phyloP scores from a whole-genome alignment of 495 filamentous ascomycete genomes.

The Rhypophila decipiens region DNA sequence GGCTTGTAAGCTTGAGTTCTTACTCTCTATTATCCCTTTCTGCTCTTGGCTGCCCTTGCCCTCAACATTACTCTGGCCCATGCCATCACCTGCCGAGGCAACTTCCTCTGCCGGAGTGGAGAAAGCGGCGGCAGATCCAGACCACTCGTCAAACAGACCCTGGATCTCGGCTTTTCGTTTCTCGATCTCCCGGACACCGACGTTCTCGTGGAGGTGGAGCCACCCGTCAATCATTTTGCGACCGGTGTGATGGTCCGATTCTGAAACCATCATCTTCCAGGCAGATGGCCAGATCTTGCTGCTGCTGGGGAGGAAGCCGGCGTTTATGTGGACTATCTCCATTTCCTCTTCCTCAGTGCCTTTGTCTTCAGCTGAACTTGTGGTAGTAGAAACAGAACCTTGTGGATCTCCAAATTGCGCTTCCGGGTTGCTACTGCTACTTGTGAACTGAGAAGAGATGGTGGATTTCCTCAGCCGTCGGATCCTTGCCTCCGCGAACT shows the following conservation, averaged over 20 bases:
- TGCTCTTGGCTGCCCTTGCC: too few relatives aligned
- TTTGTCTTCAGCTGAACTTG: too few relatives aligned
- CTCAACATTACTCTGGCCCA: too few relatives aligned
- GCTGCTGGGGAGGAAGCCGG: constrained; percentile 72
- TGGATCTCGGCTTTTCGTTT: constrained; percentile 44
- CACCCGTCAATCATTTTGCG: constrained; percentile 41
- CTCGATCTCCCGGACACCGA: constrained; percentile 57
- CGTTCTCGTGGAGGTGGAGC: constrained; percentile 85
- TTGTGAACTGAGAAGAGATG: too few relatives aligned
- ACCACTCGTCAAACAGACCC: constrained; percentile 26
- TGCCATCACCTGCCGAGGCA: too few relatives aligned
- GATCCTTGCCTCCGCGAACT: constrained; percentile 45
- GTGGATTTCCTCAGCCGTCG: too few relatives aligned
- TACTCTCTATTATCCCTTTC: too few relatives aligned
- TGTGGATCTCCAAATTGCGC: too few relatives aligned
- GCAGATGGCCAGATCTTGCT: constrained; percentile 58
- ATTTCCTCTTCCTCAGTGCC: too few relatives aligned
- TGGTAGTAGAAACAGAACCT: too few relatives aligned
- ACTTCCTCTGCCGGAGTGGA: not conserved
- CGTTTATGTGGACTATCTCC: constrained; percentile 63
- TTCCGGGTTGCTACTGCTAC: too few relatives aligned
- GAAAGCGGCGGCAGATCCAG: constrained; percentile 17
- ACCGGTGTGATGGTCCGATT: not conserved
- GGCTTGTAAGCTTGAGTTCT: too few relatives aligned
- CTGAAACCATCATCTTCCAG: constrained; percentile 44